Percentiles rank a stretch among this genome's conserved stretches.
These are phyloP conservation scores for Mollisia scopiformis DNA, from an alignment of 2,329 filamentous ascomycete species.

Conservation along the genomic window DNA sequence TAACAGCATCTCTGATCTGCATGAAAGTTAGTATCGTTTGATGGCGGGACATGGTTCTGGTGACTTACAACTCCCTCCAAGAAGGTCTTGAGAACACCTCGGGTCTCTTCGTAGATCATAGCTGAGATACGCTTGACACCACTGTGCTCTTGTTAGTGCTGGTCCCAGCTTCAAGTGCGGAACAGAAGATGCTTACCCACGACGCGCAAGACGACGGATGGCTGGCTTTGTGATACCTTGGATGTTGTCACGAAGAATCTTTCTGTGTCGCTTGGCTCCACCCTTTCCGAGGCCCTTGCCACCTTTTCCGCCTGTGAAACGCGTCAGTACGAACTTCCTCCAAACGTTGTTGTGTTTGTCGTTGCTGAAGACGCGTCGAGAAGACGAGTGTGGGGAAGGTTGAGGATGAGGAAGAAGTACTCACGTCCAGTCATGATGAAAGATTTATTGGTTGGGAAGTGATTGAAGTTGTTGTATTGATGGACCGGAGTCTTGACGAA, in stretches of 20 bases:
- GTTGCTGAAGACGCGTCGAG: slow-evolving; percentile 26
- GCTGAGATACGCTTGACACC: slow-evolving; percentile 99
- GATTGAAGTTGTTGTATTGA: slow-evolving; percentile 16
- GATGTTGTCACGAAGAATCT: slow-evolving; percentile 99
- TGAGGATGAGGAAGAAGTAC: slow-evolving; percentile 36
- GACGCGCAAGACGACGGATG: slow-evolving; percentile 96
- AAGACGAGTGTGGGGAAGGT: slow-evolving; percentile 23
- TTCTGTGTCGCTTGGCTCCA: slow-evolving; percentile 97
- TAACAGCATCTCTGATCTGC: slow-evolving; percentile 68
- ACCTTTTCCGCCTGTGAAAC: slow-evolving; percentile 52
- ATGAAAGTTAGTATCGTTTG: not conserved
- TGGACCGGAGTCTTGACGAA: slow-evolving; percentile 22
- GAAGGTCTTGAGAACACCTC: slow-evolving; percentile 83
- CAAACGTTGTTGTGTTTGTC: slow-evolving; percentile 22
- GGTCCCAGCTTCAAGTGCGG: too few species aligned
- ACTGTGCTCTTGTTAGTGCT: slow-evolving; percentile 41
- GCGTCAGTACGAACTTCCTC: slow-evolving; percentile 10
- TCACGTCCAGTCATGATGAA: slow-evolving; percentile 62
- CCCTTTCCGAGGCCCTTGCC: slow-evolving; percentile 98
- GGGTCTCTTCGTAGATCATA: slow-evolving; percentile 84
- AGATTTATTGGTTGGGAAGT: slow-evolving; percentile 25
- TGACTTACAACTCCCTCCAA: slow-evolving; percentile 65
- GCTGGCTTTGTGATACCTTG: slow-evolving; percentile 99
- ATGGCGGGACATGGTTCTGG: not conserved
- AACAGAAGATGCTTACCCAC: slow-evolving; percentile 39